Evolutionary conservation across 164 flowering plant genomes (phyloP).

Genomic region (Kalanchoe fedtschenkoi): DNA sequence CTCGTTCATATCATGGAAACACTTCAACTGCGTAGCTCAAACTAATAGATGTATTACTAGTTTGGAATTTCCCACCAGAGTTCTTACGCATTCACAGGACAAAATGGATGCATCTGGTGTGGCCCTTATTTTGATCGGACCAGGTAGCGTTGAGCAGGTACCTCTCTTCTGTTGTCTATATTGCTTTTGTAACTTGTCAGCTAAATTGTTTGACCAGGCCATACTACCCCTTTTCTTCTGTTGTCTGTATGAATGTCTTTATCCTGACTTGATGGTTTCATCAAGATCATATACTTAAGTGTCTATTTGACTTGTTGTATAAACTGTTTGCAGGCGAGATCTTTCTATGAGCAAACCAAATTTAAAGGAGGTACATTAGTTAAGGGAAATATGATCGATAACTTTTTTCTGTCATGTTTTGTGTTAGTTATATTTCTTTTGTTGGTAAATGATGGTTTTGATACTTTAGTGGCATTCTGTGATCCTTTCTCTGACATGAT

Average conservation of each 20-base stretch:
- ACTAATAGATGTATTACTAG: too few species aligned
- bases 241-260: not conserved
- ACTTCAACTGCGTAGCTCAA: too few species aligned
- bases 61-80: too few species aligned
- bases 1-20: too few species aligned
- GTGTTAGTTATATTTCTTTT: not conserved
- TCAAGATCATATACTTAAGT: too few species aligned
- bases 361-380: slow-evolving; percentile 81
- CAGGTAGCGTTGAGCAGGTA: slow-evolving; percentile 93
- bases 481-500: not conserved
- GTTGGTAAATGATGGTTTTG: not conserved
- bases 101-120: slow-evolving; percentile 79
- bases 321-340: slow-evolving; percentile 48
- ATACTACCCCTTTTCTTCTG: not conserved
- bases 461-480: not conserved
- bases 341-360: slow-evolving; percentile 66
- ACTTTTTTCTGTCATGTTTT: not conserved
- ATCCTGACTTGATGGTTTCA: not conserved
- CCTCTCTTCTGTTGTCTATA: too few species aligned
- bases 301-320: too few species aligned
- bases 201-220: too few species aligned
- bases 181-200: too few species aligned
- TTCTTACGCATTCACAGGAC: slow-evolving; percentile 34
- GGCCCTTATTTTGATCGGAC: slow-evolving; percentile 82
- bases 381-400: too few species aligned